Percentiles rank a stretch among this genome's conserved stretches.
Conservation (phyloP, 2,329 filamentous ascomycete species). For the Trichoderma asperellum region DNA sequence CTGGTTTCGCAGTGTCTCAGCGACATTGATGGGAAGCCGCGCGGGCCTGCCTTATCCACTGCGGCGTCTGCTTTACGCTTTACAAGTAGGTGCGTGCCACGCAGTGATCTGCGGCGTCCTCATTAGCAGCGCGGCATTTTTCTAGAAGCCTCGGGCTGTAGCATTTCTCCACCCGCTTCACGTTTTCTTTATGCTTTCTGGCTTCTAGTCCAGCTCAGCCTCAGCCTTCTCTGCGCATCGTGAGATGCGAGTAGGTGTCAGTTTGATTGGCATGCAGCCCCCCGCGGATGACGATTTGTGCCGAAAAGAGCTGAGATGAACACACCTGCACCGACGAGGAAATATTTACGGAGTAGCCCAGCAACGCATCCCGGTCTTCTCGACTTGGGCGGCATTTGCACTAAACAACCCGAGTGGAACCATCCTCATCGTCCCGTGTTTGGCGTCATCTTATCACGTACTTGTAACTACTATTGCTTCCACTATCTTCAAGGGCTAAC, state of each 20-base stretch:
- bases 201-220: not conserved
- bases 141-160: not conserved
- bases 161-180: not conserved
- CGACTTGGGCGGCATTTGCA: not conserved
- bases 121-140: conserved; percentile 3
- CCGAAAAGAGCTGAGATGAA: not conserved
- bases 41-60: not conserved
- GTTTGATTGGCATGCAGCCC: conserved; percentile 12
- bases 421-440: conserved; percentile 25
- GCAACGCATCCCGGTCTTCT: not conserved
- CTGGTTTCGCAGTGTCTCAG: not conserved
- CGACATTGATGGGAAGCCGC: not conserved
- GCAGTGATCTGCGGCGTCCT: conserved; percentile 9
- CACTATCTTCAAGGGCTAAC: not conserved
- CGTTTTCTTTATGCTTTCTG: not conserved
- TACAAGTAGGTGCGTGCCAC: not conserved
- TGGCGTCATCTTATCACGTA: conserved; percentile 24
- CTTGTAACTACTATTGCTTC: not conserved
- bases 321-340: not conserved
- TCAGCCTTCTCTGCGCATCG: not conserved
- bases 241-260: not conserved
- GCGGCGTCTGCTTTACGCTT: not conserved
- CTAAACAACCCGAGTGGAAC: conserved; percentile 11
- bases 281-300: not conserved
- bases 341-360: not conserved